Evolutionary conservation across 148 eudicot species (phyloP).

Genomic region (Bassia scoparia): DNA sequence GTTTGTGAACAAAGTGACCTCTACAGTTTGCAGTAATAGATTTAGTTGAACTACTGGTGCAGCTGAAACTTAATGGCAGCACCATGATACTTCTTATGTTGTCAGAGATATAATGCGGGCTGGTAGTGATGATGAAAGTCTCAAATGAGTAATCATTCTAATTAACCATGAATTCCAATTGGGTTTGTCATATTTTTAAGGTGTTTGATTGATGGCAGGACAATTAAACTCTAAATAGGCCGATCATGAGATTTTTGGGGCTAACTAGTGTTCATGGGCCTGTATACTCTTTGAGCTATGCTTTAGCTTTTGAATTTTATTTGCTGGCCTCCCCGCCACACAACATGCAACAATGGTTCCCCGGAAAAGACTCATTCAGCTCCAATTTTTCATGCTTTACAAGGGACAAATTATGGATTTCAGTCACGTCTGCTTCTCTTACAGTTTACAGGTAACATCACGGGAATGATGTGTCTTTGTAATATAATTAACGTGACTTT

Average conservation of each 20-base stretch:
- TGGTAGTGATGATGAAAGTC: slow-evolving; percentile 56
- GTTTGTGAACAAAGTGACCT: slow-evolving; percentile 4
- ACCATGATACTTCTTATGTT: slow-evolving; percentile 84
- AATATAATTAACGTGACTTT: slow-evolving; percentile 4
- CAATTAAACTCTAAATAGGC: slow-evolving; percentile 62
- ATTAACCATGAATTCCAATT: no score
- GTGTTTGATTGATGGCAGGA: slow-evolving; percentile 39
- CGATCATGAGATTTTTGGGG: slow-evolving; percentile 78
- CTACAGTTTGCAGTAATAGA: no score
- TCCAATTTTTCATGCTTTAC: slow-evolving; percentile 6
- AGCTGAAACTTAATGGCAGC: slow-evolving; percentile 95
- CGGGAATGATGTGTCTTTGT: neutral
- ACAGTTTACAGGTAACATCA: slow-evolving; percentile 55
- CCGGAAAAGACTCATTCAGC: neutral
- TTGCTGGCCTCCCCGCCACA: neutral
- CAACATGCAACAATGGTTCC: no score
- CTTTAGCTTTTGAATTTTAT: no score
- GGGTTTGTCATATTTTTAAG: slow-evolving; percentile 1
- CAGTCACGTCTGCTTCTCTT: slow-evolving; percentile 58
- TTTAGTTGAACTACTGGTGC: slow-evolving; percentile 58
- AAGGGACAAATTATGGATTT: slow-evolving; percentile 92
- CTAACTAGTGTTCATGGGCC: slow-evolving; percentile 72
- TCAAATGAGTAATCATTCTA: no score
- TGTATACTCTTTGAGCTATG: slow-evolving; percentile 36
- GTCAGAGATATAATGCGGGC: slow-evolving; percentile 76